Evolutionary conservation across 75 land plant genomes (phyloP).

Genomic region (Cryptomeria japonica): DNA sequence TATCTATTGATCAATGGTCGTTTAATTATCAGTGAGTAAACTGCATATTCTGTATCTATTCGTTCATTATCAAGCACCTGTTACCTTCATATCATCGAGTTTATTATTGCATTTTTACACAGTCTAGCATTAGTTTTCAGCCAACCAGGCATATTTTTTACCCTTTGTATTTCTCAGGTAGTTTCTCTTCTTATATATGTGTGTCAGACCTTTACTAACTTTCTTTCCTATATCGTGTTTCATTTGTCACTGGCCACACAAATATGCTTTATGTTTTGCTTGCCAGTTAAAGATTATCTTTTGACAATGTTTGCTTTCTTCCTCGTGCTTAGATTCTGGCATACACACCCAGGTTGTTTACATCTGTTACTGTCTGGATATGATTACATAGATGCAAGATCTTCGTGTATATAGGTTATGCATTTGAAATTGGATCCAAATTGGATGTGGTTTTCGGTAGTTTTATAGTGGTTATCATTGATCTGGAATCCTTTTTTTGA

Average conservation of each 20-base stretch:
- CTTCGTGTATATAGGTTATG: background rate
- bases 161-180: background rate
- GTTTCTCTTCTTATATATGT: background rate
- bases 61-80: background rate
- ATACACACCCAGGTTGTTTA: background rate
- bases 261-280: background rate
- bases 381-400: background rate
- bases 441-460: background rate
- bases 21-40: background rate
- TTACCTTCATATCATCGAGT: background rate
- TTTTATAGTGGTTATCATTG: background rate
- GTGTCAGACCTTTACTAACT: background rate
- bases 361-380: background rate
- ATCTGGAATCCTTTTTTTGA: background rate
- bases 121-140: background rate
- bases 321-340: background rate
- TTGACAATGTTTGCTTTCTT: background rate
- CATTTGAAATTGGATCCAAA: background rate
- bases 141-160: background rate
- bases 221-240: background rate
- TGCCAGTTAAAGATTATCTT: background rate
- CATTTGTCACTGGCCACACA: background rate
- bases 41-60: background rate
- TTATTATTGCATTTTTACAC: background rate
- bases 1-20: background rate